phyloP scores from a whole-genome alignment of 78 protist genomes.

The Chrysochromulina parva region DNA sequence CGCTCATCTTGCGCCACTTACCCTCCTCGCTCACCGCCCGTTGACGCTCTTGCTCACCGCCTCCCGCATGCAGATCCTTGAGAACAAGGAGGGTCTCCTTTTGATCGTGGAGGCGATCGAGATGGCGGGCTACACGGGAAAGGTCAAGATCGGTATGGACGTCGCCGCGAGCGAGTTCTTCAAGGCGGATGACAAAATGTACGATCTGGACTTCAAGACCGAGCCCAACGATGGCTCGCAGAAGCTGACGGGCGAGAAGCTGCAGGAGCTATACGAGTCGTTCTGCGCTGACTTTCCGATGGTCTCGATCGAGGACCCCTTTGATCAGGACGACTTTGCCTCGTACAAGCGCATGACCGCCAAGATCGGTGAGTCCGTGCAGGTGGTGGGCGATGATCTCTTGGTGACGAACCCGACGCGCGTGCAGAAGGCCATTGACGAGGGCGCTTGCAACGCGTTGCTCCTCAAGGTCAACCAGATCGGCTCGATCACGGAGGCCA shows the following conservation, averaged over 20 bases:
- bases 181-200: constrained; percentile 71
- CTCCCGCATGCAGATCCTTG: constrained; percentile 36
- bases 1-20: constrained; percentile 36
- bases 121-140: constrained; percentile 83
- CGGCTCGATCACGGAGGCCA: constrained; percentile 91
- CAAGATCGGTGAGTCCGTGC: constrained; percentile 39
- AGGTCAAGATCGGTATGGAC: constrained; percentile 89
- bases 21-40: too few relatives aligned
- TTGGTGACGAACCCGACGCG: constrained; percentile 96
- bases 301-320: constrained; percentile 97
- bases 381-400: constrained; percentile 99
- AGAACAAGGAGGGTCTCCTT: constrained; percentile 92
- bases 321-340: constrained; percentile 97
- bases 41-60: background rate
- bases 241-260: constrained; percentile 17
- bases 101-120: constrained; percentile 91
- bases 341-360: background rate
- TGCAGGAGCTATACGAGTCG: constrained; percentile 64
- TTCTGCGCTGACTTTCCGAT: constrained; percentile 25
- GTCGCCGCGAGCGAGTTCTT: constrained; percentile 98
- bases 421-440: constrained; percentile 88
- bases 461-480: constrained; percentile 98
- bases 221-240: constrained; percentile 5
- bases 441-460: constrained; percentile 93
- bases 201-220: constrained; percentile 97